Conservation (phyloP, 75 land plant species). For the Sequoia sempervirens region DNA sequence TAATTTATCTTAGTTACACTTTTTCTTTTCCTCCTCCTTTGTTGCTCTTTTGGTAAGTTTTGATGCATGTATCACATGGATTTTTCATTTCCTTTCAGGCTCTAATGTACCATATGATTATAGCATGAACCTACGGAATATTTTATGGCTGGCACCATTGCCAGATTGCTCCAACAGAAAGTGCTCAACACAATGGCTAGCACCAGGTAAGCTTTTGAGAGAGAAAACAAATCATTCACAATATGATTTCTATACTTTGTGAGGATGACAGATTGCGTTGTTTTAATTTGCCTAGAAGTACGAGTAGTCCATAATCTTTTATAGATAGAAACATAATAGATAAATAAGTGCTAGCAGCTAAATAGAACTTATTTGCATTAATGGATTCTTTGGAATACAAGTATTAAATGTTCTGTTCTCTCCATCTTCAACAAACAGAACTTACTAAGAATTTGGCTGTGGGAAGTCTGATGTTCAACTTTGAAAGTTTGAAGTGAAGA, state of each 20-base stretch:
- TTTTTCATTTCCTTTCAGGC: conserved; percentile 45
- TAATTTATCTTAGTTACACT: neutral
- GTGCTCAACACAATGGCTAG: conserved; percentile 52
- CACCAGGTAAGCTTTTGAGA: conserved; percentile 51
- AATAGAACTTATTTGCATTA: neutral
- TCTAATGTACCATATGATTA: conserved; percentile 74
- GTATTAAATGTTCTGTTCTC: neutral
- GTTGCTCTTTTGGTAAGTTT: neutral
- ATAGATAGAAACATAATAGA: neutral
- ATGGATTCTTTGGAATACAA: neutral
- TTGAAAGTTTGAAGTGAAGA: neutral
- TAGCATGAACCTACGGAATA: conserved; percentile 86
- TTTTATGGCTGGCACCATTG: conserved; percentile 97
- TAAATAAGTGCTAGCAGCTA: neutral
- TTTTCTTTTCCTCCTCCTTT: neutral
- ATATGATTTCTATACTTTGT: neutral
- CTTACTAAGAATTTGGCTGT: neutral
- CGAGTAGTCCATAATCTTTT: neutral
- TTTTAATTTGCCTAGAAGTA: neutral
- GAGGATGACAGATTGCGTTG: neutral
- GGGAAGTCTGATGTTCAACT: neutral
- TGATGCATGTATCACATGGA: neutral
- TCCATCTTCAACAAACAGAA: neutral
- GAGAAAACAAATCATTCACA: neutral
- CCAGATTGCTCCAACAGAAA: conserved; percentile 51